A percentile compares a stretch with the other conserved stretches of the same genome.
phyloP scores from a whole-genome alignment of 805 yeast genomes.

The Schwanniomyces vanrijiae region DNA sequence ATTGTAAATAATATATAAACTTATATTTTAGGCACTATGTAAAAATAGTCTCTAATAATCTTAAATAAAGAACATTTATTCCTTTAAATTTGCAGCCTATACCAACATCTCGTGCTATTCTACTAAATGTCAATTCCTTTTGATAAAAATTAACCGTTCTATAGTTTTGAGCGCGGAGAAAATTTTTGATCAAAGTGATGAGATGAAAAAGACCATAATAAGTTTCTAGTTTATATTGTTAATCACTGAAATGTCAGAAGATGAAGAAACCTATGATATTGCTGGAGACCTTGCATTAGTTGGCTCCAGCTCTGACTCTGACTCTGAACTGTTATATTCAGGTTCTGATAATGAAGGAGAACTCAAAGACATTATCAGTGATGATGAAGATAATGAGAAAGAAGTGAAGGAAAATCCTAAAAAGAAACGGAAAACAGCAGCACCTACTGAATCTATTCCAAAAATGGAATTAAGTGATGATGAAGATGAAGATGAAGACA shows the following conservation, averaged over 20 bases:
- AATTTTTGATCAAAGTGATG: slow-evolving; percentile 2
- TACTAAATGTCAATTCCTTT: not conserved
- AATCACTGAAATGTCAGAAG: slow-evolving; percentile 22
- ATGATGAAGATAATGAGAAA: slow-evolving; percentile 48
- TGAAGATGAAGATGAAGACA: slow-evolving; percentile 31
- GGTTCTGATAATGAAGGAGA: slow-evolving; percentile 29
- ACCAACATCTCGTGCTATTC: not conserved
- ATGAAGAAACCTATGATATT: slow-evolving; percentile 60
- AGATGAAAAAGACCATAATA: slow-evolving; percentile 4
- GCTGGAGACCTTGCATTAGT: slow-evolving; percentile 58
- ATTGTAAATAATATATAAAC: too few species aligned
- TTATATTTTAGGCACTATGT: too few species aligned
- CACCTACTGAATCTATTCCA: slow-evolving; percentile 43
- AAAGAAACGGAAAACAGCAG: slow-evolving; percentile 23
- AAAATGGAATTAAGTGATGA: slow-evolving; percentile 54
- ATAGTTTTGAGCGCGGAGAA: slow-evolving; percentile 1
- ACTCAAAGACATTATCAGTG: slow-evolving; percentile 54
- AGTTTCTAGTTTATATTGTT: not conserved
- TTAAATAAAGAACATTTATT: too few species aligned
- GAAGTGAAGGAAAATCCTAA: slow-evolving; percentile 21
- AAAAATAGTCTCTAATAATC: too few species aligned
- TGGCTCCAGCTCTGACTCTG: slow-evolving; percentile 38
- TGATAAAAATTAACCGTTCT: not conserved
- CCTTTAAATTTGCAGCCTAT: not conserved
- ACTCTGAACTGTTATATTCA: slow-evolving; percentile 12